These are phyloP conservation scores for Aspergillus mulundensis DNA, from an alignment of 495 filamentous ascomycete species.

Conservation along the genomic window DNA sequence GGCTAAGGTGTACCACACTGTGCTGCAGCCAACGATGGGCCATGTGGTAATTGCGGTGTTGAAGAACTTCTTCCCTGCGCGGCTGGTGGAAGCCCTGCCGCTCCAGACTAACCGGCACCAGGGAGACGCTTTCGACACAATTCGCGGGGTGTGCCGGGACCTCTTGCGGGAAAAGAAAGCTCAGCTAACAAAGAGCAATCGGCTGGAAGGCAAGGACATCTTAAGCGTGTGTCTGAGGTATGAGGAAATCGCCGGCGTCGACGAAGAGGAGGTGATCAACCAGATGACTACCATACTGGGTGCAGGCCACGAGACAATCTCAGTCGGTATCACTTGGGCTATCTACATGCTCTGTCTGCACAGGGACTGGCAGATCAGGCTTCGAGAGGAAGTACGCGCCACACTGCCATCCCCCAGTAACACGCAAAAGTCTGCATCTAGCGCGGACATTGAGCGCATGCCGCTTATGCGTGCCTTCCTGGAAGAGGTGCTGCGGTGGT, in stretches of 20 bases:
- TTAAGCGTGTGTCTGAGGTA: too few species aligned
- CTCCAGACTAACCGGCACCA: too few species aligned
- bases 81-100: too few species aligned
- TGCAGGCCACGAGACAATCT: constrained; percentile 62
- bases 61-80: too few species aligned
- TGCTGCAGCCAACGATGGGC: too few species aligned
- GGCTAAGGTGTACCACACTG: constrained; percentile 20
- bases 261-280: constrained; percentile 62
- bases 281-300: constrained; percentile 79
- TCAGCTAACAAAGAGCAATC: too few species aligned
- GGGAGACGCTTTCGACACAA: too few species aligned
- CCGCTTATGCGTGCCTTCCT: constrained; percentile 51
- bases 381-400: constrained; percentile 19
- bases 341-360: constrained; percentile 18
- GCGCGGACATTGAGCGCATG: constrained; percentile 15
- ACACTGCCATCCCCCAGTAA: not conserved
- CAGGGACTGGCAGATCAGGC: constrained; percentile 17
- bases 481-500: constrained; percentile 48
- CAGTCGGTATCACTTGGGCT: constrained; percentile 22
- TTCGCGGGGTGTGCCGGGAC: too few species aligned
- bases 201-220: too few species aligned
- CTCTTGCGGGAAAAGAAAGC: too few species aligned
- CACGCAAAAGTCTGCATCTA: not conserved
- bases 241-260: constrained; percentile 54
- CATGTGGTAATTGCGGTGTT: too few species aligned